Percentiles rank a stretch among this genome's conserved stretches.
Conservation (phyloP, 257 asterid species). For the Ophiorrhiza pumila region DNA sequence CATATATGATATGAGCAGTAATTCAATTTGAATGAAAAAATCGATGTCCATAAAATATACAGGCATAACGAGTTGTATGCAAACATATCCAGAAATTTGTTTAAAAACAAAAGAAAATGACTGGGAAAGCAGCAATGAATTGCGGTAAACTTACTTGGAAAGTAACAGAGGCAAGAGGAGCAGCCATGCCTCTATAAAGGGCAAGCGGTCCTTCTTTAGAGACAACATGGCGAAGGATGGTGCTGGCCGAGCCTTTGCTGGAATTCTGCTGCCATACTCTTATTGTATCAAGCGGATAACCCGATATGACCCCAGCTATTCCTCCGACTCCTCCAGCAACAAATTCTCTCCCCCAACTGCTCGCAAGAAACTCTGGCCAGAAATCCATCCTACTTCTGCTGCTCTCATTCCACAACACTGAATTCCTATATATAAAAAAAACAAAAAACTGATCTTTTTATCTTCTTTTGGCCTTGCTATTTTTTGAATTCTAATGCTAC, state of each 20-base stretch:
- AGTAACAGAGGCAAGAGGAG: slow-evolving; percentile 70
- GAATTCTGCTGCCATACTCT: slow-evolving; percentile 70
- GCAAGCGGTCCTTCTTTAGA: slow-evolving; percentile 54
- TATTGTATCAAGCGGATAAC: slow-evolving; percentile 78
- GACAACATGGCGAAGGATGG: slow-evolving; percentile 44
- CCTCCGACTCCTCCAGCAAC: slow-evolving; percentile 89
- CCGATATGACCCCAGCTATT: slow-evolving; percentile 61
- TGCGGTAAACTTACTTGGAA: slow-evolving; percentile 47
- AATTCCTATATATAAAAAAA: not conserved
- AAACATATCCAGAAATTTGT: not conserved
- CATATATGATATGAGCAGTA: no score
- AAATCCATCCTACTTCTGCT: slow-evolving; percentile 48
- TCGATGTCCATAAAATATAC: not conserved
- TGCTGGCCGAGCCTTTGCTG: slow-evolving; percentile 39
- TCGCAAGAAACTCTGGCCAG: slow-evolving; percentile 76
- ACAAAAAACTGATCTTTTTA: not conserved
- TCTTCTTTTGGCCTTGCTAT: not conserved
- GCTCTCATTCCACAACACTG: slow-evolving; percentile 14
- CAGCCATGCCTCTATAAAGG: slow-evolving; percentile 77
- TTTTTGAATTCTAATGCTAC: not conserved
- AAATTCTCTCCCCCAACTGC: slow-evolving; percentile 73
- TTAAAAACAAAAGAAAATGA: not conserved
- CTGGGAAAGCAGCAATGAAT: not conserved
- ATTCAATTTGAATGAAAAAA: no score
- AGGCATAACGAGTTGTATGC: not conserved